These are phyloP conservation scores for Cochlearia excelsa DNA, from an alignment of 345 rosid species.

Conservation along the genomic window DNA sequence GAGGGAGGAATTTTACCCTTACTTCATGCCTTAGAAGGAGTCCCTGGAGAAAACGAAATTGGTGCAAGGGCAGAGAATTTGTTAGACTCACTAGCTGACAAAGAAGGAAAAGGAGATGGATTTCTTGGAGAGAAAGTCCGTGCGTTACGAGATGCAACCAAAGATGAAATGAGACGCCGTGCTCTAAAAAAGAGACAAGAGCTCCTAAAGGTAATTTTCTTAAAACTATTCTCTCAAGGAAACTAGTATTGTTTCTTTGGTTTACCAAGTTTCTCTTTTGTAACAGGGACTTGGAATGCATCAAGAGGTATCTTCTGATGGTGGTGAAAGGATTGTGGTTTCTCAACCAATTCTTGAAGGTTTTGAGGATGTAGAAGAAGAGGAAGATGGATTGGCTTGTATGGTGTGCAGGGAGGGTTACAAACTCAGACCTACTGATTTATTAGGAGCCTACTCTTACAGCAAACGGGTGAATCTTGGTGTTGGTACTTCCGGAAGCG, in stretches of 20 bases:
- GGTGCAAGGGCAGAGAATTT: slow-evolving; percentile 98
- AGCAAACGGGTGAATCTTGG: slow-evolving; percentile 96
- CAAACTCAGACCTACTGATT: slow-evolving; percentile 85
- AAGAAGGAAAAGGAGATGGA: slow-evolving; percentile 95
- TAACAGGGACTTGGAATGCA: slow-evolving; percentile 86
- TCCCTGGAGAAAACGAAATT: slow-evolving; percentile 87
- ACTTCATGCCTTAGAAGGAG: slow-evolving; percentile 96
- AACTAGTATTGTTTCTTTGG: slow-evolving; percentile 8
- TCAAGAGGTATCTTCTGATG: slow-evolving; percentile 79
- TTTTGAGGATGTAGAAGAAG: slow-evolving; percentile 92
- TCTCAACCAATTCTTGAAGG: slow-evolving; percentile 86
- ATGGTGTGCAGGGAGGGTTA: slow-evolving; percentile 99
- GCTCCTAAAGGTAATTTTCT: slow-evolving; percentile 62
- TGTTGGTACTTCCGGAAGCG: slow-evolving; percentile 81
- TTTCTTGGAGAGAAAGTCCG: slow-evolving; percentile 78
- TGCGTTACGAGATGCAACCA: slow-evolving; percentile 79
- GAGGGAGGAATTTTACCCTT: slow-evolving; percentile 76
- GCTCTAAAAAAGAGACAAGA: slow-evolving; percentile 84
- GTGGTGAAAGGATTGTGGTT: slow-evolving; percentile 88
- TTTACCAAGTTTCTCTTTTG: slow-evolving; percentile 28
- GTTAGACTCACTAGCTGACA: slow-evolving; percentile 80
- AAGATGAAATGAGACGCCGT: slow-evolving; percentile 88
- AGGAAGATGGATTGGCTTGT: slow-evolving; percentile 93
- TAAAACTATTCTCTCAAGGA: slow-evolving; percentile 3
- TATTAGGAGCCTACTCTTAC: slow-evolving; percentile 83